Percentiles rank a stretch among this genome's conserved stretches.
These are phyloP conservation scores for Allomyces javanicus DNA, from an alignment of 192 early-diverging fungal species.

Conservation along the genomic window DNA sequence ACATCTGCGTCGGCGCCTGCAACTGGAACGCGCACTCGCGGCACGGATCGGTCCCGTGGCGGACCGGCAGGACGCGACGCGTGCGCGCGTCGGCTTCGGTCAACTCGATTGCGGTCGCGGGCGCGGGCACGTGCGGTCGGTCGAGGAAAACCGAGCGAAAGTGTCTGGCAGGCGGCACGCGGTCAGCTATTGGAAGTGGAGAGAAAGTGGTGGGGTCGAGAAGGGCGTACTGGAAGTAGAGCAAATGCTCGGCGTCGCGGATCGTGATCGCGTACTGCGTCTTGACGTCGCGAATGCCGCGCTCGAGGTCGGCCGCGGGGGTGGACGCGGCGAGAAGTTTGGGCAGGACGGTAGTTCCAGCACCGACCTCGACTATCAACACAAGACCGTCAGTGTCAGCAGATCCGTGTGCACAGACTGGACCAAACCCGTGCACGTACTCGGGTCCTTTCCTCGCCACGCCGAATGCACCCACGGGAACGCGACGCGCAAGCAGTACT, in stretches of 20 bases:
- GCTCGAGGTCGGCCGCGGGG: constrained; percentile 6
- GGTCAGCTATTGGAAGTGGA: too few species aligned
- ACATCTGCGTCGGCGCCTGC: constrained; percentile 23
- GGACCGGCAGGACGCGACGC: constrained; percentile 7
- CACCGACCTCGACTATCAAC: constrained; percentile 28
- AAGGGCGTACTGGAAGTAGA: constrained; percentile 21
- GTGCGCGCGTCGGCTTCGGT: constrained; percentile 16
- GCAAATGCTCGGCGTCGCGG: constrained; percentile 36
- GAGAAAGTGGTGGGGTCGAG: too few species aligned
- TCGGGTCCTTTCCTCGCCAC: constrained; percentile 43
- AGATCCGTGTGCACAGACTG: too few species aligned
- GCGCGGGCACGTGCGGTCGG: too few species aligned
- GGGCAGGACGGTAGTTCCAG: constrained; percentile 33
- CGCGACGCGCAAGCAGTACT: constrained; percentile 35
- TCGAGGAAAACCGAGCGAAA: too few species aligned
- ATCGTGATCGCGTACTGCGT: constrained; percentile 27
- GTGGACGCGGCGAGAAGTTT: constrained; percentile 16
- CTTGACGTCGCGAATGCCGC: constrained; percentile 13
- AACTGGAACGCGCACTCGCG: constrained; percentile 39
- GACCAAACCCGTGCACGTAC: too few species aligned
- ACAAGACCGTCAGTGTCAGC: too few species aligned
- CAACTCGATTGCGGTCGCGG: constrained; percentile 12
- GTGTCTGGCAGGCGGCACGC: too few species aligned
- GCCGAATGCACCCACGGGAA: constrained; percentile 39
- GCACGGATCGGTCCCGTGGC: constrained; percentile 32